These are phyloP conservation scores for Trichoderma koningiopsis DNA, from an alignment of 2,329 filamentous ascomycete genomes.

Conservation along the genomic window DNA sequence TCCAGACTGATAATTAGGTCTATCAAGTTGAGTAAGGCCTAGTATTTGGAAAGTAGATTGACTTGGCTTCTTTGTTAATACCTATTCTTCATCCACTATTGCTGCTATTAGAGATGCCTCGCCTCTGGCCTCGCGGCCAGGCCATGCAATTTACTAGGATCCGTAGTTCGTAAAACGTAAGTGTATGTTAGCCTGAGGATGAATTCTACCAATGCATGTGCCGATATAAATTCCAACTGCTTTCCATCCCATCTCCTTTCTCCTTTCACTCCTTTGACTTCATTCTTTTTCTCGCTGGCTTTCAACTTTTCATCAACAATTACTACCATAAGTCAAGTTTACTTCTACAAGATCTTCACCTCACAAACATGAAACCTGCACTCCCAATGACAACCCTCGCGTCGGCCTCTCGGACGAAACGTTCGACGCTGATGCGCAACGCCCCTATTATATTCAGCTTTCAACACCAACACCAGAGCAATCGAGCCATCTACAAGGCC, in stretches of 20 bases:
- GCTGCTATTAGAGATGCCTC: background rate
- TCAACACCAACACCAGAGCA: background rate
- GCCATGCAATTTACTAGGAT: background rate
- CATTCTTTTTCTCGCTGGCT: background rate
- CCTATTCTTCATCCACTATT: background rate
- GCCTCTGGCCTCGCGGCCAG: background rate
- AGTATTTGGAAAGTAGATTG: background rate
- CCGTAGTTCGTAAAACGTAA: background rate
- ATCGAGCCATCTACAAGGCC: background rate
- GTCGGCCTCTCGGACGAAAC: background rate
- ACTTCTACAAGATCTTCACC: background rate
- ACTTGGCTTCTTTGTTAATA: background rate
- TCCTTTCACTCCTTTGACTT: background rate
- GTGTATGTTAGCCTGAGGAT: background rate
- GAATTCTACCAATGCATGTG: background rate
- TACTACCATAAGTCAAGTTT: background rate
- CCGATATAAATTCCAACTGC: background rate
- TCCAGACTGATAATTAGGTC: background rate
- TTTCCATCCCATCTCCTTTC: background rate
- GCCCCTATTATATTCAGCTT: background rate
- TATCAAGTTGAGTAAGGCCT: background rate
- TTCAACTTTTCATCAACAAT: background rate
- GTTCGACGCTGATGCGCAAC: background rate
- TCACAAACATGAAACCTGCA: background rate
- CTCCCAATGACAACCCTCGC: background rate